Base-by-base conservation (phyloP, 768 basidiomycete genomes). In the Suillus cothurnatus region DNA sequence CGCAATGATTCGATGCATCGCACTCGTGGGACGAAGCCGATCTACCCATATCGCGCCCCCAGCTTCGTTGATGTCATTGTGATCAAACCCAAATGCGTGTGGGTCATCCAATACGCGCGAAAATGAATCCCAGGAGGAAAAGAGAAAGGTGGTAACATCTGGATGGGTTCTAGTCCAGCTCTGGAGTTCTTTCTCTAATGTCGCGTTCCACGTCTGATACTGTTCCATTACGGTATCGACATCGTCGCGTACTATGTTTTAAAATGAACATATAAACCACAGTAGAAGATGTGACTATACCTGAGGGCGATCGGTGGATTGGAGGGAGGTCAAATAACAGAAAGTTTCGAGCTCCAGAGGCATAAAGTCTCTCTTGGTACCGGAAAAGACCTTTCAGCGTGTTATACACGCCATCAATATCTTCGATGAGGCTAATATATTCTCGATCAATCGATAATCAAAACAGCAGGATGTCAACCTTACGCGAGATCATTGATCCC, bases 401-500 rank as follows among this genome's bases (percentile, higher is more conserved):
- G 68, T 23, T 45, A 38, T 8, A 66, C 59, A 62, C 73, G 73
- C 8, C 75, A 67, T 45, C 57, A 3, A 7, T 39, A 7, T 62
- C 55, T 14, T 34, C 50, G 34, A 63, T 38, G 7, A 56, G 34
- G n/a, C 50, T 39, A 19, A 38, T 15, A 23, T 38, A 21, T 6
- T 38, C 32, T 19, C 5, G 32, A 38, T 41, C 49, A 62, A 8
- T 7, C 23, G 8, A 50, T 28, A 6, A 36, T 11, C 23, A 28
- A 59, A 28, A 38, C 9, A 52, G 11, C 23, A 36, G 21, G 19
- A 56, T 15, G 49, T 31, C 21, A 11, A 58, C 67, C 81, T 59
- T 59, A 86, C 85, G 80, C 84, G 79, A 84, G 83, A 74, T 89
- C 88, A 64, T 90, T 90, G 64, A 89, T 89, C 4, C 89, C 88